Percentiles rank a stretch among this genome's conserved stretches.
Evolutionary conservation across 345 rosid genomes (phyloP).

Genomic region (Pistacia vera): DNA sequence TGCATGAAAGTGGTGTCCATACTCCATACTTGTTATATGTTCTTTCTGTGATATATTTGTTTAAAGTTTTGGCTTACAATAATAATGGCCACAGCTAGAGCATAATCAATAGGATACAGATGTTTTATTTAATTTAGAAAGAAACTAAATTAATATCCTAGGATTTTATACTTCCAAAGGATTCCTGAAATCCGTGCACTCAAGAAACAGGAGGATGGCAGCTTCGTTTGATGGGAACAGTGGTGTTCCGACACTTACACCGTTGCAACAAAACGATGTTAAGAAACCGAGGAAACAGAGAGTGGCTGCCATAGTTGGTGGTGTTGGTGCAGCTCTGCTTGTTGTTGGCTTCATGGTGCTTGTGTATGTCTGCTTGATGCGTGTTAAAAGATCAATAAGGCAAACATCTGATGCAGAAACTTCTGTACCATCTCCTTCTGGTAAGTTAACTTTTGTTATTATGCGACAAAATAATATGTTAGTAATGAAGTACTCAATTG

Average conservation of each 20-base stretch:
- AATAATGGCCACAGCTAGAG: background rate
- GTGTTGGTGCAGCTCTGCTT: constrained; percentile 40
- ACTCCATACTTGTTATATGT: background rate
- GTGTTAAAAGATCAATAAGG: constrained; percentile 29
- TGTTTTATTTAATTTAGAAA: background rate
- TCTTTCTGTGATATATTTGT: background rate
- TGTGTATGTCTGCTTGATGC: constrained; percentile 50
- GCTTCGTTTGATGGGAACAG: constrained; percentile 24
- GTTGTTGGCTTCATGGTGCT: constrained; percentile 32
- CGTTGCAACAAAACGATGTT: constrained; percentile 25
- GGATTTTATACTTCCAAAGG: constrained; percentile 23
- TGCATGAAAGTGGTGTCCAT: background rate
- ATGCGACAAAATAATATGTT: background rate
- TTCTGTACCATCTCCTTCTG: constrained; percentile 37
- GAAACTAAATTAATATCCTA: constrained; percentile 10
- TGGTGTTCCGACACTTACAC: constrained; percentile 45
- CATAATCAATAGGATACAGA: background rate
- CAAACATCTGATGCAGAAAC: constrained; percentile 35
- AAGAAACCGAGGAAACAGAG: constrained; percentile 36
- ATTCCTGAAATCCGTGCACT: constrained; percentile 29
- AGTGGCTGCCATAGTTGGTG: constrained; percentile 41
- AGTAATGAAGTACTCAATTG: background rate
- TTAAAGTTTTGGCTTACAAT: background rate
- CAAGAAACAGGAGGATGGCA: constrained; percentile 32
- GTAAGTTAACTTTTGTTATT: constrained; percentile 25